Conservation (phyloP, 164 flowering plant species). For the Stephania japonica region DNA sequence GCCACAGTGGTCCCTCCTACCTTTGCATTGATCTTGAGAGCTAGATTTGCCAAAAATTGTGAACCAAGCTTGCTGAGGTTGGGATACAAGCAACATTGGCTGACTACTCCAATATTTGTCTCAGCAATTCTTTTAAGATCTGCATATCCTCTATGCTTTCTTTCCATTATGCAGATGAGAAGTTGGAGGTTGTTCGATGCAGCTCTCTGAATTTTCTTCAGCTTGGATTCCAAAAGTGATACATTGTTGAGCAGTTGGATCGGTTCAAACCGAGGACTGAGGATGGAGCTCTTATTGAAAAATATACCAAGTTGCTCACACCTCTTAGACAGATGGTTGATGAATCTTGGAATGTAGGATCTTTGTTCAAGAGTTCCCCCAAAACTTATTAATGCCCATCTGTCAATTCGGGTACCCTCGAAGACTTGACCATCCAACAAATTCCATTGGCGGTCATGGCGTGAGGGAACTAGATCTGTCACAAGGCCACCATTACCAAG, state of each 20-base stretch:
- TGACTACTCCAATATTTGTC: slow-evolving; percentile 72
- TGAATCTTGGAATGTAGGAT: slow-evolving; percentile 55
- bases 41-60: slow-evolving; percentile 82
- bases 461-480: slow-evolving; percentile 63
- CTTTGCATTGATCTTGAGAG: slow-evolving; percentile 92
- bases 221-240: slow-evolving; percentile 61
- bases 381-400: slow-evolving; percentile 85
- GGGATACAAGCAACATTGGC: slow-evolving; percentile 78
- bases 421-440: slow-evolving; percentile 70
- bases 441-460: slow-evolving; percentile 88
- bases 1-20: slow-evolving; percentile 90
- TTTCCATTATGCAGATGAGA: slow-evolving; percentile 81
- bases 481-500: slow-evolving; percentile 73
- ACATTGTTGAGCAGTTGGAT: slow-evolving; percentile 64
- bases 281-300: slow-evolving; percentile 47
- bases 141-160: slow-evolving; percentile 86
- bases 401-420: slow-evolving; percentile 68
- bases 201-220: slow-evolving; percentile 46
- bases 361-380: slow-evolving; percentile 76
- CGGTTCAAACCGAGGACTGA: slow-evolving; percentile 58
- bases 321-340: slow-evolving; percentile 57
- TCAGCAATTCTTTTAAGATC: slow-evolving; percentile 89
- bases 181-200: slow-evolving; percentile 66
- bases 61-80: slow-evolving; percentile 56
- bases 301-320: slow-evolving; percentile 77